Base-by-base conservation (phyloP, 2,329 filamentous ascomycete species). In the Cladophialophora psammophila region DNA sequence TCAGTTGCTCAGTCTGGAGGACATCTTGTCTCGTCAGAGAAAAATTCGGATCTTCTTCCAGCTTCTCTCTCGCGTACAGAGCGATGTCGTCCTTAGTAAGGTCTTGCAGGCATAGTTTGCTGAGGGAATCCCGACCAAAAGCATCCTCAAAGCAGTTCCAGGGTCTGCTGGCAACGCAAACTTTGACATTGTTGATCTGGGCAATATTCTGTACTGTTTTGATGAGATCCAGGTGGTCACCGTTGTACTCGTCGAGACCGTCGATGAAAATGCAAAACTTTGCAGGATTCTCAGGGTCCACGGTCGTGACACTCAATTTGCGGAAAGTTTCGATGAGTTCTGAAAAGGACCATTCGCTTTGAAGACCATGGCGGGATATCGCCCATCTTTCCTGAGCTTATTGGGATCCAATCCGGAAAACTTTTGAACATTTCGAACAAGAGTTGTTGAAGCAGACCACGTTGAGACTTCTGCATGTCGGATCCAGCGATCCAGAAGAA, bases 391-490 rank as follows among this genome's bases (percentile, higher is more conserved):
- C 34, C n/a, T 13, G 54, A 57, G 10, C 12, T 12, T 5, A n/a
- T 20, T 9, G 54, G 35, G 54, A 40, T 57, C 54, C 31, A 57
- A 2, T 57, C 54, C 1, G 54, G 54, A 38, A 57, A 57, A 5
- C 5, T 36, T 12, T 15, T 57, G 13, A 57, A 18, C 18, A 57
- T 38, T 18, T 57, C 54, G 34, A 57, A 40, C 35, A 57, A 26
- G 13, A 57, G 8, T 20, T 57, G 54, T 38, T 26, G 54, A 38
- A 57, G 54, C 4, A 57, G 54, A 12, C 54, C 54, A 15, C n/a
- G 34, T 57, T 57, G 54, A 32, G 54, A 57, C 34, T 57, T 57
- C 18, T 57, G 54, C 54, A 57, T 57, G 18, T 57, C 34, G 54
- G 10, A 20, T 8, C 54, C 54, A 20, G 54, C 5, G n/a, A 57